Evolutionary conservation across 2,329 filamentous ascomycete genomes (phyloP).

Genomic region (Penicillium palitans): DNA sequence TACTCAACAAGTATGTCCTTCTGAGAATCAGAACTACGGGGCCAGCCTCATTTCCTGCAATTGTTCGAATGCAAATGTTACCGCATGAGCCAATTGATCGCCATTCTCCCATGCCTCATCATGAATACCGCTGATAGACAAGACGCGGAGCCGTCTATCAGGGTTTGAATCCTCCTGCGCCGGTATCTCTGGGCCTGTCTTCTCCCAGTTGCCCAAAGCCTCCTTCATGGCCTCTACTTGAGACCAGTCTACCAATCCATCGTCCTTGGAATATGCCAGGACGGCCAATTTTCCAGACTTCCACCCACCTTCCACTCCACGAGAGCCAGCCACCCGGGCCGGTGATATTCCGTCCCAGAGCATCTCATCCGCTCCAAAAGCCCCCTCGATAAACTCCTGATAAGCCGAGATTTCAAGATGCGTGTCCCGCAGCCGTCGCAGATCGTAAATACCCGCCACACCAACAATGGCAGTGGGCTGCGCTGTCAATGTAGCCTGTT

Average conservation of each 20-base stretch:
- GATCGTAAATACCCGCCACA: slow-evolving; percentile 49
- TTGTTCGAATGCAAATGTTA: slow-evolving; percentile 35
- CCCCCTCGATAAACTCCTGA: slow-evolving; percentile 43
- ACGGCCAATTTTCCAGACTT: slow-evolving; percentile 38
- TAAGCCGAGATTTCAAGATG: slow-evolving; percentile 37
- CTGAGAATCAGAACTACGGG: slow-evolving; percentile 4
- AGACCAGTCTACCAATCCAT: slow-evolving; percentile 42
- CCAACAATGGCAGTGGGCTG: slow-evolving; percentile 44
- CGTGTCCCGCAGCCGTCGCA: slow-evolving; percentile 38
- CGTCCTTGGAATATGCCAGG: slow-evolving; percentile 44
- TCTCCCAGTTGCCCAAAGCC: slow-evolving; percentile 52
- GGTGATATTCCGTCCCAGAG: slow-evolving; percentile 45
- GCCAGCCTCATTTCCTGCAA: slow-evolving; percentile 28
- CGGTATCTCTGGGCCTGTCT: slow-evolving; percentile 4
- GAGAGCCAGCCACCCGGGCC: slow-evolving; percentile 30
- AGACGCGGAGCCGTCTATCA: slow-evolving; percentile 42
- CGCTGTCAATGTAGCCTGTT: slow-evolving; percentile 15
- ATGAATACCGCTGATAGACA: slow-evolving; percentile 42
- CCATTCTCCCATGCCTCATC: slow-evolving; percentile 46
- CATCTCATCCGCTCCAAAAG: slow-evolving; percentile 42
- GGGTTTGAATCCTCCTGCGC: slow-evolving; percentile 27
- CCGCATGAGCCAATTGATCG: slow-evolving; percentile 41
- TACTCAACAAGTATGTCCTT: background rate
- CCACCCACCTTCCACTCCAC: slow-evolving; percentile 38
- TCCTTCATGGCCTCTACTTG: slow-evolving; percentile 50